A percentile compares a stretch with the other conserved stretches of the same genome.
Conservation (phyloP, 768 basidiomycete species). For the Crassisporium funariophilum region DNA sequence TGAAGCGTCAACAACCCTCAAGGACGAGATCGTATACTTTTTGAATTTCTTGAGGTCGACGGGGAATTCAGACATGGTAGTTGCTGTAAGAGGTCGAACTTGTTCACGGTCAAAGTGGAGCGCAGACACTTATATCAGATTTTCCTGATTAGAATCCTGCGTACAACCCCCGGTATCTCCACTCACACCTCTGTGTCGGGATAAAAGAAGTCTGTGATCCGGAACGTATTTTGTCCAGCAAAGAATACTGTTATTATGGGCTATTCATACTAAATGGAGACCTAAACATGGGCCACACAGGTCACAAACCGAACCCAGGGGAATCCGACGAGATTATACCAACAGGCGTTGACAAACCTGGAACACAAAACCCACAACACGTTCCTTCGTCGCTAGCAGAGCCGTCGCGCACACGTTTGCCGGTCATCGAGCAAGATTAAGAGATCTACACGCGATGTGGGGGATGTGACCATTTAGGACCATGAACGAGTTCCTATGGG, state of each 20-base stretch:
- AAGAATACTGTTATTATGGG: slow-evolving; percentile 11
- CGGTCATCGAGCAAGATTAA: too few relatives aligned
- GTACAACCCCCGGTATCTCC: not conserved
- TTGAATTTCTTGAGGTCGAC: slow-evolving; percentile 79
- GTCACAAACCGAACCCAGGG: slow-evolving; percentile 10
- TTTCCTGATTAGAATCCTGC: too few relatives aligned
- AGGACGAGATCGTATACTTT: slow-evolving; percentile 45
- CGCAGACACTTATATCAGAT: too few relatives aligned
- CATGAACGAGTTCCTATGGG: not conserved
- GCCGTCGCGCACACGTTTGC: slow-evolving; percentile 16
- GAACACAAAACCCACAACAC: slow-evolving; percentile 4
- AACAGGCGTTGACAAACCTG: not conserved
- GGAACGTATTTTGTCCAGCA: not conserved
- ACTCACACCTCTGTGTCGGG: not conserved
- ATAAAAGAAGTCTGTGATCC: not conserved
- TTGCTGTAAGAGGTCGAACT: slow-evolving; percentile 18
- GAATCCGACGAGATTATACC: slow-evolving; percentile 1
- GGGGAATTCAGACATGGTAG: slow-evolving; percentile 53
- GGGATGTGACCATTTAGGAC: not conserved
- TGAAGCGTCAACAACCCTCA: not conserved
- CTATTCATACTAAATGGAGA: slow-evolving; percentile 10
- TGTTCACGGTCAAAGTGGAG: too few relatives aligned
- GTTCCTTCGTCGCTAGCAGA: not conserved
- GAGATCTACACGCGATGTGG: not conserved
- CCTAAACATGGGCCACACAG: not conserved